A percentile compares a stretch with the other conserved stretches of the same genome.
Evolutionary conservation across 768 basidiomycete genomes (phyloP).

Genomic region (Pleurotus sapidus): DNA sequence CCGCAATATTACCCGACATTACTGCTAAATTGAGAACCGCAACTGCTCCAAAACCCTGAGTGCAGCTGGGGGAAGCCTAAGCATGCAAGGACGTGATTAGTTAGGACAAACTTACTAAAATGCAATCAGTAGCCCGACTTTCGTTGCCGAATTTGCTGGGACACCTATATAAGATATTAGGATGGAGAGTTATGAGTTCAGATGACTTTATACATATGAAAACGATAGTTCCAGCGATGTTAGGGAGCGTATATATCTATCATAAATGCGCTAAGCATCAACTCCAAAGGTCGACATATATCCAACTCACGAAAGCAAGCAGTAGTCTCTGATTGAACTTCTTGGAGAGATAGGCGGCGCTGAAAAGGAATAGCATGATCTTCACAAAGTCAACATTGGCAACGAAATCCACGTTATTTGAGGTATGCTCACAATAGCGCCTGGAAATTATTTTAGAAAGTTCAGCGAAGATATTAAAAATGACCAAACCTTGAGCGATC

Average conservation of each 20-base stretch:
- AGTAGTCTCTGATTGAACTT: slow-evolving; percentile 42
- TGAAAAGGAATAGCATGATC: slow-evolving; percentile 43
- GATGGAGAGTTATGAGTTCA: neutral
- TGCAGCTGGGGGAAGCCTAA: slow-evolving; percentile 27
- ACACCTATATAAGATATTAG: slow-evolving; percentile 23
- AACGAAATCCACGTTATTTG: no score
- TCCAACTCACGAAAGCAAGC: slow-evolving; percentile 11
- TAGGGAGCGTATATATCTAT: slow-evolving; percentile 44
- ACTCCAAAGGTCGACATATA: neutral
- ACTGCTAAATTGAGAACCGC: slow-evolving; percentile 43
- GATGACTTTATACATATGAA: slow-evolving; percentile 32
- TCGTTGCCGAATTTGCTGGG: slow-evolving; percentile 33
- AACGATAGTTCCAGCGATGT: slow-evolving; percentile 47
- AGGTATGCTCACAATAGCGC: no score
- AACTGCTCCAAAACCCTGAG: slow-evolving; percentile 44
- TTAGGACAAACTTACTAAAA: slow-evolving; percentile 37
- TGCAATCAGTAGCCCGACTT: slow-evolving; percentile 44
- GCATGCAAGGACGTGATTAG: neutral
- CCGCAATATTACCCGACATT: slow-evolving; percentile 44
- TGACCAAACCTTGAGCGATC: slow-evolving; percentile 33
- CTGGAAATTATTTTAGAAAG: no score
- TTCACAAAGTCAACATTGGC: neutral
- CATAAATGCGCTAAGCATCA: neutral
- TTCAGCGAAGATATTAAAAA: no score
- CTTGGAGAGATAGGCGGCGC: slow-evolving; percentile 38